Conservation (phyloP, 768 basidiomycete species). For the Leccinum ochraceum region DNA sequence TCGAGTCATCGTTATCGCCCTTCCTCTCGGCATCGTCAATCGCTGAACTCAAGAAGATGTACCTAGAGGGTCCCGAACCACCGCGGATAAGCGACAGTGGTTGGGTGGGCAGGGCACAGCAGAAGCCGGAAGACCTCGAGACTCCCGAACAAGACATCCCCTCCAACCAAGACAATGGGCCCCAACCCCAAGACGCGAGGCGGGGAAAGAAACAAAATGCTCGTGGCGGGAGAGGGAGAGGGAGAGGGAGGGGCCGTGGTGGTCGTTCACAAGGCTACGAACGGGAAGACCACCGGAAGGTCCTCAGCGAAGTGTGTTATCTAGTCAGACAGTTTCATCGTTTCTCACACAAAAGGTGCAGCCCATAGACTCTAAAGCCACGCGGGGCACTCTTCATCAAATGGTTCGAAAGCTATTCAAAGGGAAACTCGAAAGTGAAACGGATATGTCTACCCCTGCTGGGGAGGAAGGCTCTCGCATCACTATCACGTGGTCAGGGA, state of each 20-base stretch:
- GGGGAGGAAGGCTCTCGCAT: no score
- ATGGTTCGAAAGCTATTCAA: constrained; percentile 75
- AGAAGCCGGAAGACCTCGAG: constrained; percentile 30
- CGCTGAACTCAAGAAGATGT: constrained; percentile 66
- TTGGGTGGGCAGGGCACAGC: constrained; percentile 58
- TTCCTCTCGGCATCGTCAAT: constrained; percentile 67
- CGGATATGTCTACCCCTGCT: constrained; percentile 48
- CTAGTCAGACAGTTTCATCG: constrained; percentile 12
- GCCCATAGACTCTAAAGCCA: constrained; percentile 83
- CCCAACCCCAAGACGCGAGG: constrained; percentile 28
- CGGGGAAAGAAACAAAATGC: constrained; percentile 44
- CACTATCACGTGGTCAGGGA: no score
- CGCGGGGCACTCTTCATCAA: constrained; percentile 81
- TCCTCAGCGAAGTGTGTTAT: constrained; percentile 76
- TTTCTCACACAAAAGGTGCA: constrained; percentile 35
- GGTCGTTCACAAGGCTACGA: constrained; percentile 40
- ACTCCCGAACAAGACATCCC: constrained; percentile 12
- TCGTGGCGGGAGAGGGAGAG: constrained; percentile 46
- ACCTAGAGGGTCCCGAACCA: constrained; percentile 78
- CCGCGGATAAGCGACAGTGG: constrained; percentile 74
- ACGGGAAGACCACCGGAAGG: constrained; percentile 68
- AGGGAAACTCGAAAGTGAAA: constrained; percentile 84
- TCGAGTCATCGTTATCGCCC: constrained; percentile 53
- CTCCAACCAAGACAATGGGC: constrained; percentile 13
- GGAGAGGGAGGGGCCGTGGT: constrained; percentile 48